Evolutionary conservation across 805 yeast genomes (phyloP), one percentile per base, ranked within the genome.

Genomic region (Candida pseudofarinosa): DNA sequence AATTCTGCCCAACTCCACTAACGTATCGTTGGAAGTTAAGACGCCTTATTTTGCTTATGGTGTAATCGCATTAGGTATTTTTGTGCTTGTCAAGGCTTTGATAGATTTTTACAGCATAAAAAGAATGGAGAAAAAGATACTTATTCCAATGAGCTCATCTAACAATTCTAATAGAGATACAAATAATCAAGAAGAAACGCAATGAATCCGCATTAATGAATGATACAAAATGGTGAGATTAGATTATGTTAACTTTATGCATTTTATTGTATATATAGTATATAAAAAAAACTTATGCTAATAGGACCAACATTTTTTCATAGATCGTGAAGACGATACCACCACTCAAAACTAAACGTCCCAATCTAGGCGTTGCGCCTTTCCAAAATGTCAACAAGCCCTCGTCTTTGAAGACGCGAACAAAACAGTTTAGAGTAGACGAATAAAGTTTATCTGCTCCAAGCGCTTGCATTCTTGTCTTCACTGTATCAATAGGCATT

Each of bases 241-340:
- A 36, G 37, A 37, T 19, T 36, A 41, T n/a, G n/a, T 15, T 30
- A 10, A 30, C 17, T 36, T n/a, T 20, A 37, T 37, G 30, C 28
- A 40, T 13, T 40, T 35, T 26, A 40, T 34, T n/a, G 7, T 32
- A 32, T 32, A 15, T n/a, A 32, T 32, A 32, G 13, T 32, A 32
- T n/a, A 15, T n/a, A 32, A 32, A n/a, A 15, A n/a, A 7, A 32
- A 13, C 6, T n/a, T 32, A n/a, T 32, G 34, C 17, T 32, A 32
- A 32, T n/a, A 83, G 40, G 32, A 72, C 77, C 62, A 91, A 72
- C 70, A 91, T 84, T 67, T 89, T 87, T 62, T 91, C 99, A 63
- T 91, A 91, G 43, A 93, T 87, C 16, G 98, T 93, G 68, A 91
- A 91, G 20, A 93, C 97, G 52, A 91, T 91, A 55, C 99, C 99